phyloP scores from a whole-genome alignment of 805 yeast genomes.

The Maudiozyma pseudohumilis region DNA sequence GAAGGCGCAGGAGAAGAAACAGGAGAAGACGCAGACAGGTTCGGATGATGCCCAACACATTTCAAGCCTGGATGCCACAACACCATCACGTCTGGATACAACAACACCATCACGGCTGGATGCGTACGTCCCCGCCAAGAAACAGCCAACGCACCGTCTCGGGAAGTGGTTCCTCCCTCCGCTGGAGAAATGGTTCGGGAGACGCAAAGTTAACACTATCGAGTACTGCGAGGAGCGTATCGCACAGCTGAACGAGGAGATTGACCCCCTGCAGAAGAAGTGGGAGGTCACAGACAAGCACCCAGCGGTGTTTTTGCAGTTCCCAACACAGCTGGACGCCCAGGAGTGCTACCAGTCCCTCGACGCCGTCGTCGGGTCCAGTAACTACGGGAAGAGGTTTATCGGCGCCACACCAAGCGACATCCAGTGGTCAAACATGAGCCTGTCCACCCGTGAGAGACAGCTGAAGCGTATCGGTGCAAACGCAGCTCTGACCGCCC shows the following conservation, averaged over 20 bases:
- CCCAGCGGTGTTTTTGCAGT: conserved; percentile 71
- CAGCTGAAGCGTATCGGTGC: conserved; percentile 49
- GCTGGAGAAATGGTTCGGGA: conserved; percentile 35
- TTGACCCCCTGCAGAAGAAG: conserved; percentile 45
- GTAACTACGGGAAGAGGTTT: conserved; percentile 31
- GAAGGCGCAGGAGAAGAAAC: conserved; percentile 30
- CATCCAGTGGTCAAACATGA: conserved; percentile 71
- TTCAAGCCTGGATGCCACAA: too few relatives aligned
- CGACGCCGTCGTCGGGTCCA: conserved; percentile 25
- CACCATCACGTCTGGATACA: too few relatives aligned
- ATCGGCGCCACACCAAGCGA: conserved; percentile 74
- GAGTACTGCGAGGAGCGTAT: conserved; percentile 59
- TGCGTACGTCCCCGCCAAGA: conserved; percentile 57
- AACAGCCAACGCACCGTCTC: conserved; percentile 76
- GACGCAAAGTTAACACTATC: conserved; percentile 79
- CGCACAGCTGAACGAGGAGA: conserved; percentile 57
- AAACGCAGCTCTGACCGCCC: conserved; percentile 48
- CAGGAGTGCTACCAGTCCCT: conserved; percentile 84
- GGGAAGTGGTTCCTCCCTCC: conserved; percentile 31
- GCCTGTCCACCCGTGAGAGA: conserved; percentile 49
- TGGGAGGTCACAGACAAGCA: conserved; percentile 42
- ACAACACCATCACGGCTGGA: too few relatives aligned
- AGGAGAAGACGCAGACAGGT: conserved; percentile 14
- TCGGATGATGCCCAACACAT: too few relatives aligned
- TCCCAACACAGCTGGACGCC: conserved; percentile 75